Percentiles rank a stretch among this genome's conserved stretches.
Conservation (phyloP, 176 grass and related monocot genomes). For the Chrysopogon serrulatus region DNA sequence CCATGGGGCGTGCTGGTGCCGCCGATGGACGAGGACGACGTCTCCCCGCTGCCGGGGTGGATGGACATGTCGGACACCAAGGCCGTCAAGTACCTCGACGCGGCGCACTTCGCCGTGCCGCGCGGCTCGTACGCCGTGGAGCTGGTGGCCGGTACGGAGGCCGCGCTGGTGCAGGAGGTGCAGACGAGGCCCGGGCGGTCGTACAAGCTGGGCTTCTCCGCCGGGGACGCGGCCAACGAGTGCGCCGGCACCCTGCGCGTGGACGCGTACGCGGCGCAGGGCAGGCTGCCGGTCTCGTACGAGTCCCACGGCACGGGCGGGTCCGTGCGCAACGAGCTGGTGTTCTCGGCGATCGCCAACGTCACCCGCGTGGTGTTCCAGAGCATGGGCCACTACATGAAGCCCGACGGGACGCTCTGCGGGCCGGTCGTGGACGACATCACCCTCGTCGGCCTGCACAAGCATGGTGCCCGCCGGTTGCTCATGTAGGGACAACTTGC, state of each 20-base stretch:
- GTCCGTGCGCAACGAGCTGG: constrained; percentile 21
- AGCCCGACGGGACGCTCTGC: constrained; percentile 55
- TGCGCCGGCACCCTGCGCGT: constrained; percentile 19
- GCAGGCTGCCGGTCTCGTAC: constrained; percentile 18
- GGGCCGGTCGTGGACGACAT: constrained; percentile 48
- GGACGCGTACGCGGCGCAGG: constrained; percentile 38
- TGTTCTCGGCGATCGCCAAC: constrained; percentile 20
- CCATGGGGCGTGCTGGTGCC: constrained; percentile 54
- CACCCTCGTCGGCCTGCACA: constrained; percentile 27
- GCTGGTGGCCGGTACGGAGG: constrained; percentile 58
- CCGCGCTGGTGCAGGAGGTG: constrained; percentile 56
- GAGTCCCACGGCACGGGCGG: constrained; percentile 42
- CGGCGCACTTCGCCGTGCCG: constrained; percentile 42
- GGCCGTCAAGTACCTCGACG: constrained; percentile 34
- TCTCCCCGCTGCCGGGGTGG: constrained; percentile 63
- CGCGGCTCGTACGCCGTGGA: constrained; percentile 49
- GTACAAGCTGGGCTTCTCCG: constrained; percentile 50
- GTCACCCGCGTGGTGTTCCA: constrained; percentile 45
- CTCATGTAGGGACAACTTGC: neutral
- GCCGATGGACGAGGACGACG: constrained; percentile 47
- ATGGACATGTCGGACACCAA: constrained; percentile 56
- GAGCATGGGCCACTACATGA: constrained; percentile 41
- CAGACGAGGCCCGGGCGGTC: constrained; percentile 13
- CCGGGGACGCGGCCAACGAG: constrained; percentile 46
- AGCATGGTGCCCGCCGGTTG: neutral